Conservation (phyloP, 2,329 filamentous ascomycete genomes). For the Alternaria hordeiaustralica region DNA sequence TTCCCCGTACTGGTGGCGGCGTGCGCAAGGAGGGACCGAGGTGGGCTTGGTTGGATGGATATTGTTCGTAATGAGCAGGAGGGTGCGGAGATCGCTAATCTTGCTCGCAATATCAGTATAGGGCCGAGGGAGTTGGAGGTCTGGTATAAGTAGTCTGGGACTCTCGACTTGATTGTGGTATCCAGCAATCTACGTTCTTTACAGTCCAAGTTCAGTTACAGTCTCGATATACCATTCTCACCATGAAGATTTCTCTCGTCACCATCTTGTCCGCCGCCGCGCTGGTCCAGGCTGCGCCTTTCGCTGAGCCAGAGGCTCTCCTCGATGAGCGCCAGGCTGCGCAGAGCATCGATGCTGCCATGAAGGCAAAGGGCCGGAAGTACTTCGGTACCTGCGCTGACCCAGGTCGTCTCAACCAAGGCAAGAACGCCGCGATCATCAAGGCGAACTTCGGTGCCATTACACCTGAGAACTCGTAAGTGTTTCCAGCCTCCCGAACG, state of each 20-base stretch:
- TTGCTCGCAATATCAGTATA: background rate
- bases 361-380: constrained; percentile 69
- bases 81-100: background rate
- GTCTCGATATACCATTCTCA: background rate
- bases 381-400: constrained; percentile 70
- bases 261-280: constrained; percentile 38
- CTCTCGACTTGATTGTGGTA: background rate
- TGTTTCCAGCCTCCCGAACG: background rate
- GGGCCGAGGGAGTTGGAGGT: background rate
- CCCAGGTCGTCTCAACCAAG: constrained; percentile 59
- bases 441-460: constrained; percentile 69
- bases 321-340: constrained; percentile 42
- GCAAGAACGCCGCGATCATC: constrained; percentile 64
- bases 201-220: background rate
- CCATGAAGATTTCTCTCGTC: constrained; percentile 43
- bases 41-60: background rate
- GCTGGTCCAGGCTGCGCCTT: constrained; percentile 35
- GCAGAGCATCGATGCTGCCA: constrained; percentile 62
- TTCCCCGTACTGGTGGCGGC: background rate
- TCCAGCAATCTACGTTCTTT: background rate
- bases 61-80: background rate
- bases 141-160: constrained; percentile 7
- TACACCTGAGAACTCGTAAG: constrained; percentile 67
- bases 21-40: background rate
- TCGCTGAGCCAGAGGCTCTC: constrained; percentile 37